Conservation (phyloP, 768 basidiomycete genomes). For the Cyclocybe aegerita region DNA sequence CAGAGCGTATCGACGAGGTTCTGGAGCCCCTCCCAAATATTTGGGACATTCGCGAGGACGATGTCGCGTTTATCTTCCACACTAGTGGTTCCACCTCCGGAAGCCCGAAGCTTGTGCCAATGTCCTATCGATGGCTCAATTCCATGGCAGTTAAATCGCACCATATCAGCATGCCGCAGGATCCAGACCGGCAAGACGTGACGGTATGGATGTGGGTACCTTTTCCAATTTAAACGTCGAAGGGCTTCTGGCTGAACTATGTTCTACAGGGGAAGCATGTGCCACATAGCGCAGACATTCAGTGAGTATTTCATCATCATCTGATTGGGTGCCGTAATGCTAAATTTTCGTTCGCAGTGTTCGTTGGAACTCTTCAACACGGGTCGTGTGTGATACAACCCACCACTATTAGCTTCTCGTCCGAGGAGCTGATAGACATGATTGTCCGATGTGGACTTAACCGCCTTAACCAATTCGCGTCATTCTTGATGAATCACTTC, state of each 20-base stretch:
- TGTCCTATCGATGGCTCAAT: slow-evolving; percentile 66
- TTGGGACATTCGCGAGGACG: slow-evolving; percentile 33
- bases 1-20: slow-evolving; percentile 34
- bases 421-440: slow-evolving; percentile 73
- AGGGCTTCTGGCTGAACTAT: slow-evolving; percentile 32
- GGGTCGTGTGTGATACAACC: slow-evolving; percentile 75
- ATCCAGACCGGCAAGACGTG: slow-evolving; percentile 60
- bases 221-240: slow-evolving; percentile 13
- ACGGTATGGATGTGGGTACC: slow-evolving; percentile 67
- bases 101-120: slow-evolving; percentile 76
- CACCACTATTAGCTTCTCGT: slow-evolving; percentile 60
- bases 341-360: slow-evolving; percentile 45
- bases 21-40: slow-evolving; percentile 43
- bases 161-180: slow-evolving; percentile 47
- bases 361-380: slow-evolving; percentile 70
- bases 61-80: slow-evolving; percentile 70
- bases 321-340: slow-evolving; percentile 22
- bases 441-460: slow-evolving; percentile 65
- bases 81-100: slow-evolving; percentile 85
- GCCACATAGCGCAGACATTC: slow-evolving; percentile 76
- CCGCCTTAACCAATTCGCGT: slow-evolving; percentile 72
- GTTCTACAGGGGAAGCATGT: slow-evolving; percentile 72
- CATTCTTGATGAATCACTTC: slow-evolving; percentile 67
- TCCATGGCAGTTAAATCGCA: slow-evolving; percentile 61
- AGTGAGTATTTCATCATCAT: slow-evolving; percentile 44